Conservation (phyloP, 192 early-diverging fungal genomes). For the Rhizophagus clarus region DNA sequence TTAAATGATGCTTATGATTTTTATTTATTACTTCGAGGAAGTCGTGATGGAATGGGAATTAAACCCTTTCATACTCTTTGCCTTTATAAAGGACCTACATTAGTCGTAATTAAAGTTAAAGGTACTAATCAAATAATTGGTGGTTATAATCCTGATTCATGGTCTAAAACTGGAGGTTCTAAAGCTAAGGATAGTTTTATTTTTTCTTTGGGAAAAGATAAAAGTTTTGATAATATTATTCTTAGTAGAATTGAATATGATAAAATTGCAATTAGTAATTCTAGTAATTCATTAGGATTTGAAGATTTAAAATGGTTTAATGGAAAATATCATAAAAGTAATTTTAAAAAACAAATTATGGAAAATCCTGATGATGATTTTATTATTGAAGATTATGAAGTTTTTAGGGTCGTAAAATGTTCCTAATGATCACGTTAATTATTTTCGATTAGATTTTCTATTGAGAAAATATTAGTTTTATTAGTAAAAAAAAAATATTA, state of each 20-base stretch:
- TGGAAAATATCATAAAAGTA: not conserved
- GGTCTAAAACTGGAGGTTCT: not conserved
- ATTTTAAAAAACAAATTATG: not conserved
- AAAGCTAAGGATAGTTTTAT: conserved; percentile 1
- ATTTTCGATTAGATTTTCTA: too few species aligned
- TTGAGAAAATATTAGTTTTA: too few species aligned
- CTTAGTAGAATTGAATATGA: conserved; percentile 35
- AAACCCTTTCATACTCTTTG: not conserved
- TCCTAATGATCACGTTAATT: too few species aligned
- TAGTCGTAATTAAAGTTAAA: not conserved
- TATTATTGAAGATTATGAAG: not conserved
- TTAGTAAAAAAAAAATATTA: too few species aligned
- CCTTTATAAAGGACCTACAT: not conserved
- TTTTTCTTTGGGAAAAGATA: not conserved
- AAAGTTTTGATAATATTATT: conserved; percentile 36
- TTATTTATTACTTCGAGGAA: not conserved
- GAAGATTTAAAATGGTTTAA: not conserved
- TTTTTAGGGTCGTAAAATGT: not conserved
- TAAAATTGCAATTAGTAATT: conserved; percentile 1
- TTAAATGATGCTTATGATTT: not conserved
- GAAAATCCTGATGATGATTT: not conserved
- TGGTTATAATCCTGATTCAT: conserved; percentile 2
- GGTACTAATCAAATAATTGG: conserved; percentile 6
- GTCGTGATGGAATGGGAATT: not conserved
- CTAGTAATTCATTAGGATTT: not conserved